Evolutionary conservation across 352 stramenopile genomes (phyloP).

Genomic region (Phytopythium litorale): DNA sequence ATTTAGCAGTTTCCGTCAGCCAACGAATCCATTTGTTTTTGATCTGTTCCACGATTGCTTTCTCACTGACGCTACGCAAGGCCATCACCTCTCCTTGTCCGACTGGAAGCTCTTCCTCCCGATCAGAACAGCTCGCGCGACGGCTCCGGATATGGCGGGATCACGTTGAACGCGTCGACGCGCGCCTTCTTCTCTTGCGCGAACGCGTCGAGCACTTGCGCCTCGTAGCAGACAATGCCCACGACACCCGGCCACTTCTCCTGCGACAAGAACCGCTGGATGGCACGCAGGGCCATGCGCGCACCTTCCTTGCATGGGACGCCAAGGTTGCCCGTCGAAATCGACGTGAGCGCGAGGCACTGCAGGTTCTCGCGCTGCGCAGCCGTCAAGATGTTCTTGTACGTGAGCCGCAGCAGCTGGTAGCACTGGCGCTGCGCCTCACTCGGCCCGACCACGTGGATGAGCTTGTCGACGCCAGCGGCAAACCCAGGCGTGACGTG

Average conservation of each 20-base stretch:
- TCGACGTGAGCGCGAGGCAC: conserved; percentile 58
- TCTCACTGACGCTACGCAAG: neutral
- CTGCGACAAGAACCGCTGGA: conserved; percentile 45
- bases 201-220: conserved; percentile 38
- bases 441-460: conserved; percentile 57
- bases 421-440: conserved; percentile 19
- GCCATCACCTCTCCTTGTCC: neutral
- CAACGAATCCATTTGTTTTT: neutral
- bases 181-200: conserved; percentile 16
- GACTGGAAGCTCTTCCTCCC: too few species aligned
- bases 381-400: conserved; percentile 30
- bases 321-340: conserved; percentile 61
- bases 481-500: conserved; percentile 47
- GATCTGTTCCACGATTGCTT: neutral
- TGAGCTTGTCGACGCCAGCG: conserved; percentile 45
- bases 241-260: conserved; percentile 43
- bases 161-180: conserved; percentile 31
- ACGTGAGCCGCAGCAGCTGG: conserved; percentile 24
- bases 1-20: neutral
- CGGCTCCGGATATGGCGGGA: conserved; percentile 12
- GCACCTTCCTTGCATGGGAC: conserved; percentile 25
- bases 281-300: conserved; percentile 25
- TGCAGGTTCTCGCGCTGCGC: conserved; percentile 33
- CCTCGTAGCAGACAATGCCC: conserved; percentile 50
- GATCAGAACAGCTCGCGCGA: neutral